Base-by-base conservation (phyloP, 768 basidiomycete species). In the Tricholoma flavovirens region DNA sequence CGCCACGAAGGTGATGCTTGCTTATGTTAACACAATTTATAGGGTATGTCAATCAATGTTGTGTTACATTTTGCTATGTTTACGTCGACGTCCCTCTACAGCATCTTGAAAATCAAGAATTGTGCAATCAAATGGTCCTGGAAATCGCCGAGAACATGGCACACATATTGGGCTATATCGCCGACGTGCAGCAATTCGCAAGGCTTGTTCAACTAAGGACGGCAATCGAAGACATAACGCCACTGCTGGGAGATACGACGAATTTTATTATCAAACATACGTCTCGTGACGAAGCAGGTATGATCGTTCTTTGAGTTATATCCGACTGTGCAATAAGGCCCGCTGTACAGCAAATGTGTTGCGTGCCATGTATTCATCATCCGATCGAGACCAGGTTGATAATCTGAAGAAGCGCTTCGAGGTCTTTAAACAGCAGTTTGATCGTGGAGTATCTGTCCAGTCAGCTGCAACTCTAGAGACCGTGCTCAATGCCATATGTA, bases 171-270 rank as follows among this genome's bases (percentile, higher is more conserved):
- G 58, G 54, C 7, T 66, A 61, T 30, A 59, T 69, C 6, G 48
- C 61, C n/a, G 64, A 66, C 17, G 59, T 66, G 1, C 51, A 62
- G 35, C 64, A 69, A 51, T 68, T 69, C 45, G 63, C 62, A 1
- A 53, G 57, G 15, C 42, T 64, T 1, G 43, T 17, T 0, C 60
- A 66, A 43, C 53, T 69, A 50, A 65, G 61, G 51, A 49, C 59
- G 35, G 59, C 63, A 15, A 59, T 69, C 3, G 61, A 64, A 32
- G 65, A 66, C 14, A 57, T 67, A 2, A 15, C 49, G 29, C 62
- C 60, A 2, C 54, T 69, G 12, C 58, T 69, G 50, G 59, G 62
- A 11, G 61, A 65, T 3, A 65, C 67, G 6, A 56, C 60, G 1
- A 67, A 62, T 30, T 68, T 68, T 45, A 64, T 66, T 14, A 11